phyloP scores from a whole-genome alignment of 805 yeast species.

The Kurtzmaniella cleridarum region DNA sequence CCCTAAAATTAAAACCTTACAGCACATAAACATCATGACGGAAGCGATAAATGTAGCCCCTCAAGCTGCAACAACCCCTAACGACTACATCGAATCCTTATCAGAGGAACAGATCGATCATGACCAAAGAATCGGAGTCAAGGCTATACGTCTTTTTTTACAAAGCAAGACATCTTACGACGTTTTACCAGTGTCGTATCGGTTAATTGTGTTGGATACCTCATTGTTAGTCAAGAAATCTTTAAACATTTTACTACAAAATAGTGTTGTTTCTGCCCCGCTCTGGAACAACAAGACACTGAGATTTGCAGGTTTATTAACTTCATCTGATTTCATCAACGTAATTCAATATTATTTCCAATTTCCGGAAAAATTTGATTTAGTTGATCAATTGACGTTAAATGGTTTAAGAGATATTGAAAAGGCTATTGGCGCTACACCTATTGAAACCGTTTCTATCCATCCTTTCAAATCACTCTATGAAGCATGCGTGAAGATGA shows the following conservation, averaged over 20 bases:
- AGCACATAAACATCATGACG: conserved; percentile 11
- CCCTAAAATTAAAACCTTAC: too few relatives aligned
- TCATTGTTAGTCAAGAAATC: conserved; percentile 86
- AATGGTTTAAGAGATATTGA: conserved; percentile 86
- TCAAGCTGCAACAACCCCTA: conserved; percentile 30
- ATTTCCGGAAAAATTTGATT: conserved; percentile 80
- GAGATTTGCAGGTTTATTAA: conserved; percentile 88
- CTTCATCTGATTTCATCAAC: conserved; percentile 88
- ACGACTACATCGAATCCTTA: conserved; percentile 37
- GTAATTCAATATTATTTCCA: conserved; percentile 93
- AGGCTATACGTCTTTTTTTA: conserved; percentile 77
- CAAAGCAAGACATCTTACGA: conserved; percentile 93
- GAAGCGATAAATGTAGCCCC: conserved; percentile 11
- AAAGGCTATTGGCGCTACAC: conserved; percentile 77
- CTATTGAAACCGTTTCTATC: conserved; percentile 78
- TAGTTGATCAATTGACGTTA: conserved; percentile 78
- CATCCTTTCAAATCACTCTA: conserved; percentile 87
- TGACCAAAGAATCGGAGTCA: conserved; percentile 71
- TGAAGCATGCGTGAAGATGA: conserved; percentile 92
- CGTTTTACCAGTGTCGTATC: conserved; percentile 90
- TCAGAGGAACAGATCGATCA: conserved; percentile 39
- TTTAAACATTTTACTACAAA: conserved; percentile 81
- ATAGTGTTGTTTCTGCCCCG: conserved; percentile 94
- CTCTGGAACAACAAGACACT: conserved; percentile 88
- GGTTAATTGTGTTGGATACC: conserved; percentile 90